Conservation (phyloP, 164 flowering plant species). For the Hamamelis virginiana region DNA sequence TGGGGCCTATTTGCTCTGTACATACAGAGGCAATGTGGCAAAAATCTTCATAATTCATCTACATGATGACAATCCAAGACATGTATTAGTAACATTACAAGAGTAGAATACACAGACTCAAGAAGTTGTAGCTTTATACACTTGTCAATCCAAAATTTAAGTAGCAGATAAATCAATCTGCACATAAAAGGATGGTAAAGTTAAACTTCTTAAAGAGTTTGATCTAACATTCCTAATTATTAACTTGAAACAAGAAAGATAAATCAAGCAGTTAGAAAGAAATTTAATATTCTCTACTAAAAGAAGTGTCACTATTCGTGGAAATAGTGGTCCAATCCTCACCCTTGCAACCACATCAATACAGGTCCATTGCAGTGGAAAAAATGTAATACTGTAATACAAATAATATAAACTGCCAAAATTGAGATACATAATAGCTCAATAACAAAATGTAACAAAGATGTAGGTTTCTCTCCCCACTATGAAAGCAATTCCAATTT, state of each 20-base stretch:
- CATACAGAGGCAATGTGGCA: slow-evolving; percentile 98
- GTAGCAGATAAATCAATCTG: background rate
- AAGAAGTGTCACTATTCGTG: background rate
- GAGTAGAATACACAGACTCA: background rate
- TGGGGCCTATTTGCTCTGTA: slow-evolving; percentile 95
- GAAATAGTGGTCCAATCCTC: background rate
- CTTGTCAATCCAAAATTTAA: background rate
- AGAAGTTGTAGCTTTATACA: background rate
- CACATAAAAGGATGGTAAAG: background rate
- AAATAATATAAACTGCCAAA: no score
- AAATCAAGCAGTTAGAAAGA: background rate
- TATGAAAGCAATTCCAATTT: no score
- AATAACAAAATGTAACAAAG: no score
- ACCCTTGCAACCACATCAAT: background rate
- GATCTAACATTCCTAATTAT: background rate
- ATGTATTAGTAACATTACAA: background rate
- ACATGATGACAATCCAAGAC: slow-evolving; percentile 18
- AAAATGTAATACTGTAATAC: no score
- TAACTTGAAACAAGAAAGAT: background rate
- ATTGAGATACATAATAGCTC: no score
- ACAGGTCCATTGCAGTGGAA: no score
- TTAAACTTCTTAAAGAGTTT: background rate
- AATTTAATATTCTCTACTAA: background rate
- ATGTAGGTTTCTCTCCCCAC: no score
- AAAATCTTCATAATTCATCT: slow-evolving; percentile 99